Percentiles rank a stretch among this genome's conserved stretches.
Evolutionary conservation across 768 basidiomycete species (phyloP).

Genomic region (Nevesoporus exiguus): DNA sequence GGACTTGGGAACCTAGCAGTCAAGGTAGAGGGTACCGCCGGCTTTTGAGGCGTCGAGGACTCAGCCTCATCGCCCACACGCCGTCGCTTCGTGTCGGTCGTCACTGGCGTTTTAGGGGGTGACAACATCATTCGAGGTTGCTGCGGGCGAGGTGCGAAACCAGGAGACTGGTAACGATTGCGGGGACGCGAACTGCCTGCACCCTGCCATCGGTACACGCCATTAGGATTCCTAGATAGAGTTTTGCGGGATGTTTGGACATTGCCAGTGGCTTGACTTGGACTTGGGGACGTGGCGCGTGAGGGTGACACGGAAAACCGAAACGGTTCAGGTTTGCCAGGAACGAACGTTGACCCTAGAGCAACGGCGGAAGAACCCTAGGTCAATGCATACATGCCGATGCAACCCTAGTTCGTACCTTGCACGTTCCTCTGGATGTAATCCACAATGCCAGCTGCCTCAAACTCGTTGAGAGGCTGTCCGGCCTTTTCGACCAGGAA

Average conservation of each 20-base stretch:
- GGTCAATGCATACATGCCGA: constrained; percentile 13
- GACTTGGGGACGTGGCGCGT: constrained; percentile 28
- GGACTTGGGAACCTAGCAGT: constrained; percentile 21
- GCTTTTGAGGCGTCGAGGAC: constrained; percentile 35
- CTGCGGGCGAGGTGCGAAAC: constrained; percentile 56
- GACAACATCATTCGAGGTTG: constrained; percentile 44
- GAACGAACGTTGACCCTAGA: constrained; percentile 22
- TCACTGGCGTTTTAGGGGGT: constrained; percentile 35
- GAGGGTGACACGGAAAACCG: constrained; percentile 51
- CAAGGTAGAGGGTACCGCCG: constrained; percentile 26
- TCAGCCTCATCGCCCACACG: constrained; percentile 49
- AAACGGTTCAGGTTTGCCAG: constrained; percentile 52
- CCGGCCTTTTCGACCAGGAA: constrained; percentile 49
- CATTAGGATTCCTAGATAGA: constrained; percentile 70
- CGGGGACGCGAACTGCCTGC: constrained; percentile 65
- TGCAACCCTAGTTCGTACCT: constrained; percentile 31
- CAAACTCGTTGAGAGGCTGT: constrained; percentile 47
- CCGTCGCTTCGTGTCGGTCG: constrained; percentile 58
- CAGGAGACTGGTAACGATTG: constrained; percentile 72
- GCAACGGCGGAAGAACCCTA: constrained; percentile 7
- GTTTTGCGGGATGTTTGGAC: constrained; percentile 46
- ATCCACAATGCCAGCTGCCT: constrained; percentile 52
- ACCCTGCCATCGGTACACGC: constrained; percentile 70
- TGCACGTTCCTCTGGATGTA: constrained; percentile 51
- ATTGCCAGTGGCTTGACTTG: constrained; percentile 9